Base-by-base conservation (phyloP, 148 eudicot genomes). In the Persicaria maculosa region DNA sequence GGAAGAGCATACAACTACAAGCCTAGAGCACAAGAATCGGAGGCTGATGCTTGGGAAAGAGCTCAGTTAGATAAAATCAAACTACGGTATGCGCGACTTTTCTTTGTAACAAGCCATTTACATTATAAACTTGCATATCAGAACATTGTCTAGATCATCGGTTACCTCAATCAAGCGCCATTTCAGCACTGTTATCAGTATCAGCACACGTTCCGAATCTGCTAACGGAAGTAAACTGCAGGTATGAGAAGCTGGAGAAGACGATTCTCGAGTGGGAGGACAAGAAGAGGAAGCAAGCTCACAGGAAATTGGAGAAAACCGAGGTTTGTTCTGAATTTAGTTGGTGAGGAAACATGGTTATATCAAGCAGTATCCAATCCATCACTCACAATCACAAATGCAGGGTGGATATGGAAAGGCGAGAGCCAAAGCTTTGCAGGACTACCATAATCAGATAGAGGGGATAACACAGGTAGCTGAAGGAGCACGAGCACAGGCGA, bases 401-500 rank as follows among this genome's bases (percentile, higher is more conserved):
- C 93, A 90, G 97, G 81, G 78, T 73, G 87, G 88, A 71, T 52
- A 79, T 74, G 90, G 82, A 61, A 83, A 53, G 77, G 80, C 47
- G 50, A 83, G 89, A 74, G 83, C 79, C 55, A 90, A 86, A 80
- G 86, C 89, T 6, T 40, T 80, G 82, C 72, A 83, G 58, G 77
- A 80, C 31, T 87, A 86, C 77, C 81, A 85, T 47, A 75, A 43
- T 19, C 86, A 91, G 9, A 79, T 92, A 79, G 84, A 81, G 31
- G 84, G 85, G 65, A 81, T 91, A 12, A 86, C 78, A 74, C 82
- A 80, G 72, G 85, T 92, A 47, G 92, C 89, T 47, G 86, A 79
- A 19, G 97, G 97, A 73, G 98, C 96, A 73, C 81, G 87, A 80
- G 80, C 89, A 62, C 91, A 95, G 74, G 96, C 92, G 43, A 86